Evolutionary conservation across 75 land plant species (phyloP).

Genomic region (Ceratopteris richardii): DNA sequence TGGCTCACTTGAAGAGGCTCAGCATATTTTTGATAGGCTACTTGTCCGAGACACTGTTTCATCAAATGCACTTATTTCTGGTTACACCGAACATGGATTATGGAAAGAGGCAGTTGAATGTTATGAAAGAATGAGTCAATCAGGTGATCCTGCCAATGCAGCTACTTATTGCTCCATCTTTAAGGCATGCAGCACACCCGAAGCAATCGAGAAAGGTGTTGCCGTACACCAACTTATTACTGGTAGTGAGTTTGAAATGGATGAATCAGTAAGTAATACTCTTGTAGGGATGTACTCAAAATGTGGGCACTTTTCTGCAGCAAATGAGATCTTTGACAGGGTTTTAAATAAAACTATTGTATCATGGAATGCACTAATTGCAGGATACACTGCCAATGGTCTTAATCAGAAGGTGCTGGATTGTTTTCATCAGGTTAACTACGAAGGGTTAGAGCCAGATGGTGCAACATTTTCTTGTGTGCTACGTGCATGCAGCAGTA

Average conservation of each 20-base stretch:
- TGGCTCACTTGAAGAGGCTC: constrained; percentile 13
- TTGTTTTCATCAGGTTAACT: constrained; percentile 10
- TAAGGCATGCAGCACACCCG: constrained; percentile 18
- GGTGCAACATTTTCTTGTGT: constrained; percentile 26
- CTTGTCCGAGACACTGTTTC: constrained; percentile 1
- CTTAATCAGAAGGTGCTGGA: constrained; percentile 2
- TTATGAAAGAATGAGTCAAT: constrained; percentile 25
- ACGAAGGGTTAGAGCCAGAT: constrained; percentile 18
- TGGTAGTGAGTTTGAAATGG: constrained; percentile 6
- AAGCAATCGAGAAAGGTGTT: constrained; percentile 8
- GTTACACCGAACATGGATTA: constrained; percentile 20
- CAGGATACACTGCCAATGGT: constrained; percentile 19
- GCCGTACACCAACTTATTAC: constrained; percentile 5
- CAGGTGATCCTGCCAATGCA: constrained; percentile 16
- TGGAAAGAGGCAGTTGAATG: constrained; percentile 16
- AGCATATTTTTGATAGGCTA: constrained; percentile 16
- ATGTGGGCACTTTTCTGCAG: constrained; percentile 4
- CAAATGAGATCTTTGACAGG: constrained; percentile 9
- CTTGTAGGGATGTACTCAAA: constrained; percentile 34
- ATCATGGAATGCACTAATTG: constrained; percentile 34
- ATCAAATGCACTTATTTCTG: constrained; percentile 15
- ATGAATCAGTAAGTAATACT: constrained; percentile 1
- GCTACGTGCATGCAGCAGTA: constrained; percentile 25
- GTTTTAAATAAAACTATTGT: constrained; percentile 12
- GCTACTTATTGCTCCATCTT: constrained; percentile 31